Evolutionary conservation across 192 early-diverging fungal species (phyloP), one percentile per base, ranked within the genome.

Genomic region (Allomyces arbusculus): DNA sequence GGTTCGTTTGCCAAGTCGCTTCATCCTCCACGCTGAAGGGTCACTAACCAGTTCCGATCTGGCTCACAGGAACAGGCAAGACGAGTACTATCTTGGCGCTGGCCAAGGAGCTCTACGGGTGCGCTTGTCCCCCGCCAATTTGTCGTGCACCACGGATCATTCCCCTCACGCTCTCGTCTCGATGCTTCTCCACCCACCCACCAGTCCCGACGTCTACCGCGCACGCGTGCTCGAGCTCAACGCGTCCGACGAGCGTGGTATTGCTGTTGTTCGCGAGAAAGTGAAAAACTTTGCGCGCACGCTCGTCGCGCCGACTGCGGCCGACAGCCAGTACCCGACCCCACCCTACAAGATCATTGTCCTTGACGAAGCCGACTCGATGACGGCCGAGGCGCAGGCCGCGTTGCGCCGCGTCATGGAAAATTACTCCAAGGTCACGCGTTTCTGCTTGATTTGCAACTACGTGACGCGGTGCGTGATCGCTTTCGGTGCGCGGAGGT

Each of bases 231-330:
- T 96, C 10, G 95, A 97, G 73, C 76, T 97, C 24, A 97, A 97
- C 74, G 95, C 95, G 2, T 95, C 92, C 0, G 93, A 97, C 70
- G 95, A 97, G 78, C 88, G 93, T 44, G 95, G 95, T n/a, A 97
- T 97, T 61, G 76, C 86, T 19, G 84, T 96, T 44, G 82, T 97
- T 43, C 82, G 95, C 45, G 89, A 88, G 40, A 96, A 94, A 64
- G 83, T 97, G 55, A 96, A 96, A 72, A 89, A 87, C 65, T 97
- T 96, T 86, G 90, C 95, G 9, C 77, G 87, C 44, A 72, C 81
- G 0, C 82, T 80, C 0, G 85, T 92, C 20, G 40, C 50, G 12
- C 44, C n/a, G 25, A 58, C 50, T 24, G 19, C 20, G 23, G 16
- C 16, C 50, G 20, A 66, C n/a, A 69, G 69, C n/a, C 63, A 45